Percentiles rank a stretch among this genome's conserved stretches.
phyloP scores from a whole-genome alignment of 192 early-diverging fungal genomes.

The Podila minutissima region DNA sequence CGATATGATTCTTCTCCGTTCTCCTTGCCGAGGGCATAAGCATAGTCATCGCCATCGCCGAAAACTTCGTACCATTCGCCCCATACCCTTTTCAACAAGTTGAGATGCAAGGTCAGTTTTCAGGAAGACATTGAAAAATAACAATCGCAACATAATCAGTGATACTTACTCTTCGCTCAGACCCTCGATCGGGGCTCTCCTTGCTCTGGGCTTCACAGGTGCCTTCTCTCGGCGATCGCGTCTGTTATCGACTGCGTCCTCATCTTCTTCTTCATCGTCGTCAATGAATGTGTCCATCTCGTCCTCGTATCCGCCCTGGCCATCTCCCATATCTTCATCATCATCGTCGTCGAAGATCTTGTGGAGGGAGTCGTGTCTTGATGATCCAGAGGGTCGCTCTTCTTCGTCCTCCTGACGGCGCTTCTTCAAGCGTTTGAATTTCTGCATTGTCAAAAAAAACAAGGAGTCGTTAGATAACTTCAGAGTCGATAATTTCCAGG shows the following conservation, averaged over 20 bases:
- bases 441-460: conserved; percentile 33
- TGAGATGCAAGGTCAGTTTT: conserved; percentile 5
- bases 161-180: conserved; percentile 63
- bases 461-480: neutral
- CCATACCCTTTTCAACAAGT: conserved; percentile 59
- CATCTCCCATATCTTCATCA: conserved; percentile 58
- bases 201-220: conserved; percentile 48
- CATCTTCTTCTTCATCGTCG: conserved; percentile 56
- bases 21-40: conserved; percentile 62
- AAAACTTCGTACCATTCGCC: conserved; percentile 90
- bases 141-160: conserved; percentile 31
- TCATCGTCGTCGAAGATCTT: conserved; percentile 79
- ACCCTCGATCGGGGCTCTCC: conserved; percentile 65
- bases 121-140: neutral
- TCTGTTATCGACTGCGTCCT: conserved; percentile 37
- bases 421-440: conserved; percentile 82
- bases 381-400: conserved; percentile 21
- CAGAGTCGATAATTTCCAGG: too few relatives aligned
- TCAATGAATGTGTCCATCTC: conserved; percentile 61
- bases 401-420: conserved; percentile 68
- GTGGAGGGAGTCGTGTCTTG: conserved; percentile 51
- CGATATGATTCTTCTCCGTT: conserved; percentile 47
- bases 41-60: conserved; percentile 93
- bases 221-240: conserved; percentile 46
- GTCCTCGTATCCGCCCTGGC: conserved; percentile 58